Base-by-base conservation (phyloP, 257 asterid genomes). In the Striga asiatica region DNA sequence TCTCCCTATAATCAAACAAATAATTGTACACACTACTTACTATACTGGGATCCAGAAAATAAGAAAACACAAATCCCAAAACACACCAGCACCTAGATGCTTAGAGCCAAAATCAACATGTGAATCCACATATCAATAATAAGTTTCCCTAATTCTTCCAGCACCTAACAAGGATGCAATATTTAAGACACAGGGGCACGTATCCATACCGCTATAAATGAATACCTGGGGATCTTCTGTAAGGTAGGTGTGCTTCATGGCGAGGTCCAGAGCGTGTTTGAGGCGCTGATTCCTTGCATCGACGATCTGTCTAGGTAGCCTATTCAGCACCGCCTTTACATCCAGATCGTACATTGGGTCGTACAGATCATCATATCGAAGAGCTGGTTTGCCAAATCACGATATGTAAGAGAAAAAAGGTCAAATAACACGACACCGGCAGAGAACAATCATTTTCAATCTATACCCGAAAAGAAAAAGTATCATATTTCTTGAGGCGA, bases 201-300 rank as follows among this genome's bases (percentile, higher is more conserved):
- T 31, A 20, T 14, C 27, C 35, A 31, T 10, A 11, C 3, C 32
- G 32, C 7, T 28, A 58, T 24, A 27, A 48, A 56, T 3, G 23
- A 24, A 19, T 62, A 85, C 95, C 97, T 81, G 94, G 27, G 83
- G 80, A 21, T 89, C 79, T 27, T 74, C 77, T 0, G 94, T 77
- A 54, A 89, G 91, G 59, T 81, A 78, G 23, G 74, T 73, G 54
- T 89, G 97, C 79, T 89, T 89, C 96, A 89, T 28, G 27, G 97
- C 85, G 54, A 89, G 93, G 74, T 89, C 96, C 81, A 89, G 47
- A 57, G 97, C 96, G 34, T 93, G 96, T 76, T 69, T 66, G 55
- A 89, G 84, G 49, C 96, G 88, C 71, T 72, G 96, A 52, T 81
- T 85, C 69, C 97, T 75, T 58, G 97, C 94, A 69, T 83, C 93